Base-by-base conservation (phyloP, 257 asterid genomes). In the Coffea eugenioides region DNA sequence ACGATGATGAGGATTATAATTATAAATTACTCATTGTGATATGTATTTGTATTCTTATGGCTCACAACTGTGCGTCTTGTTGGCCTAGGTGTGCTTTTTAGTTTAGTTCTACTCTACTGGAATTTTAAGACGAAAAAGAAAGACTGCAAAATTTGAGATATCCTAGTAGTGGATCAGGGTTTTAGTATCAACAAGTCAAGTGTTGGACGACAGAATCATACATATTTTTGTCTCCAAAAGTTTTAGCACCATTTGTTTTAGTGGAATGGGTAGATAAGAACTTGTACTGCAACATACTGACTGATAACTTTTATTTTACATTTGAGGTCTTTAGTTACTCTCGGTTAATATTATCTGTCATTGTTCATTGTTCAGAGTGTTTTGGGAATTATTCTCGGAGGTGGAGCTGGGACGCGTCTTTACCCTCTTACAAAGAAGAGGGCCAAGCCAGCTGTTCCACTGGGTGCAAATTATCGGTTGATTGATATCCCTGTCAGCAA, bases 401-500 rank as follows among this genome's bases (percentile, higher is more conserved):
- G 98, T 77, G 98, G 98, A 81, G 98, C 98, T 77, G 98, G 98
- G 46, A 92, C 98, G 69, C 86, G 98, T 65, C 98, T 94, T 77
- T 94, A 94, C 79, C 98, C 98, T 73, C 88, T 94, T 46, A 94
- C 98, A 56, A 94, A 94, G 88, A 94, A 94, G 85, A 86, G 98
- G 81, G 98, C 97, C 21, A 94, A 94, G 84, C 98, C 98, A 67
- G 98, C 97, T 21, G 99, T 95, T 86, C 98, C 99, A 64, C 91
- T 95, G 43, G 99, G 99, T 81, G 99, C 98, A 79, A 93, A 93
- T 82, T 95, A 95, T 80, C 88, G 99, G 75, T 75, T 95, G 65
- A 95, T 95, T 83, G 99, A 95, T 77, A 95, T 95, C 83, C 97
- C 99, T 20, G 97, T 95, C 82, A 95, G 99, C 95, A 95, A 95